Conservation (phyloP, 805 yeast species). For the Lachancea lanzarotensis region DNA sequence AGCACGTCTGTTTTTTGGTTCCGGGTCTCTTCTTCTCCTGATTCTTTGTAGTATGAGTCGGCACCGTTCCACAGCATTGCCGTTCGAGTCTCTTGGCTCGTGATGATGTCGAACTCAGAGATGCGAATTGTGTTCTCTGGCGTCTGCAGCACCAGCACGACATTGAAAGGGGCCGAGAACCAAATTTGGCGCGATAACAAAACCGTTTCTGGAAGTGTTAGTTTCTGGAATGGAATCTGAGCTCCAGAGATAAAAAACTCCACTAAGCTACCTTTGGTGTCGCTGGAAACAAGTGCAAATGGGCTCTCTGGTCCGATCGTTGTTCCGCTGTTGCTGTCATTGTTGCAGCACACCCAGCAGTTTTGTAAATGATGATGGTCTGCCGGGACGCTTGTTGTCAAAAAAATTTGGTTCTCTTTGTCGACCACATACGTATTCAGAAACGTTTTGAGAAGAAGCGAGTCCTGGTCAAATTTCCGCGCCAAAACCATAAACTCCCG, state of each 20-base stretch:
- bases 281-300: constrained; percentile 3
- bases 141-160: not conserved
- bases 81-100: not conserved
- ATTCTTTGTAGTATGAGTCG: no score
- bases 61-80: no score
- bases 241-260: constrained; percentile 2
- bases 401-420: not conserved
- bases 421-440: constrained; percentile 5
- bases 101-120: not conserved
- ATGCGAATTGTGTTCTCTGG: not conserved
- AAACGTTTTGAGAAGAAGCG: constrained; percentile 1
- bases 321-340: no score
- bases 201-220: not conserved
- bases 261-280: not conserved
- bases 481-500: constrained; percentile 3
- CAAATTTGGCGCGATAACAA: not conserved
- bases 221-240: not conserved
- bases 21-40: no score
- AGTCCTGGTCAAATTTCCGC: constrained; percentile 3
- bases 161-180: not conserved
- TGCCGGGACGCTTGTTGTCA: not conserved
- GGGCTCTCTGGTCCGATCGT: no score
- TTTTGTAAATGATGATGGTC: not conserved
- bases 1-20: no score
- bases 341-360: not conserved